phyloP scores from a whole-genome alignment of 768 basidiomycete species.

The Lentinus brumalis region DNA sequence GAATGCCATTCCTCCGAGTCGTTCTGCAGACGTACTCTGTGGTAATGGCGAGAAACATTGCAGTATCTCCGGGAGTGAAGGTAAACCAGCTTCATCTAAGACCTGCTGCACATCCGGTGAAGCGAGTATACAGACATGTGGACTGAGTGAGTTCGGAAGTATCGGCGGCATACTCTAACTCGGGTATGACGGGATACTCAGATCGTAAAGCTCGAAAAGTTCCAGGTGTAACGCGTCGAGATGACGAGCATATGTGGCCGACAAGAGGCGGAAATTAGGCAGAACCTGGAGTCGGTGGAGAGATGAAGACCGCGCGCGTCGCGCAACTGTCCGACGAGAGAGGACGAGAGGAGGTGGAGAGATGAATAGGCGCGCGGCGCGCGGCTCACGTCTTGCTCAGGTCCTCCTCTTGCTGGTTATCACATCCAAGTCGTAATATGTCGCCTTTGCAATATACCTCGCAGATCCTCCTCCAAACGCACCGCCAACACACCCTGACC shows the following conservation, averaged over 20 bases:
- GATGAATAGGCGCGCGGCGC: too few relatives aligned
- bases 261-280: too few relatives aligned
- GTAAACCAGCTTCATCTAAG: constrained; percentile 58
- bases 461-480: too few relatives aligned
- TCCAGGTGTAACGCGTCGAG: not conserved
- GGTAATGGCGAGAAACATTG: constrained; percentile 86
- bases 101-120: constrained; percentile 71
- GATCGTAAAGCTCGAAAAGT: not conserved
- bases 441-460: too few relatives aligned
- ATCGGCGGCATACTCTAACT: constrained; percentile 39
- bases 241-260: not conserved
- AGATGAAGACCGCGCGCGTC: too few relatives aligned
- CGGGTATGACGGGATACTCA: not conserved
- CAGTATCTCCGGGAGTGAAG: constrained; percentile 70
- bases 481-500: too few relatives aligned
- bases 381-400: too few relatives aligned
- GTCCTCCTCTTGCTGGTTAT: too few relatives aligned
- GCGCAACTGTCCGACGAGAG: too few relatives aligned
- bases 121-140: constrained; percentile 74
- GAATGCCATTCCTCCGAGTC: not conserved
- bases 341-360: too few relatives aligned
- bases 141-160: constrained; percentile 76
- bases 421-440: too few relatives aligned
- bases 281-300: too few relatives aligned
- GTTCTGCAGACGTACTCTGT: constrained; percentile 54